These are phyloP conservation scores for Pseudocercospora ulei DNA, from an alignment of 2,329 filamentous ascomycete genomes.

Conservation along the genomic window DNA sequence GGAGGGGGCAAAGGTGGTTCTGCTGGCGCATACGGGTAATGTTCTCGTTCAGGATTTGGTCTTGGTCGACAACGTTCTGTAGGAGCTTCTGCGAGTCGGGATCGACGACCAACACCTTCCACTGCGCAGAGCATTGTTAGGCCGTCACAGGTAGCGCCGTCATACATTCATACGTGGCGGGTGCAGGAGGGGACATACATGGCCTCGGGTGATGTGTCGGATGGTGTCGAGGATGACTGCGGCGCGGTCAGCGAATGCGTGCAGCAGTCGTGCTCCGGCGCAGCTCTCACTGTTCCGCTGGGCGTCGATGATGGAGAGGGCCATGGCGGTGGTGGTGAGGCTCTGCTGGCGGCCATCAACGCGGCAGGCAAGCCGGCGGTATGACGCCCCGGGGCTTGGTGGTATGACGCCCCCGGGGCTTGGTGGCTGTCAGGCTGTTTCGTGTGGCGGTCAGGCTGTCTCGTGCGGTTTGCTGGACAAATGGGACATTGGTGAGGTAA, in stretches of 20 bases:
- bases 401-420: no score
- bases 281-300: slow-evolving; percentile 60
- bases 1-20: neutral
- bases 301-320: slow-evolving; percentile 71
- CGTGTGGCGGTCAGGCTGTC: no score
- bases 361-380: no score
- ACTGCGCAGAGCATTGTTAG: slow-evolving; percentile 47
- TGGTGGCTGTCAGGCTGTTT: no score
- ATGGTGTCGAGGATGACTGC: slow-evolving; percentile 65
- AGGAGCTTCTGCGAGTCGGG: slow-evolving; percentile 72
- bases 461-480: no score
- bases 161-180: slow-evolving; percentile 12
- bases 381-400: no score
- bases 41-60: slow-evolving; percentile 94
- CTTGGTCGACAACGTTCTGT: slow-evolving; percentile 83
- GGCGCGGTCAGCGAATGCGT: slow-evolving; percentile 8
- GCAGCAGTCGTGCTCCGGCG: neutral
- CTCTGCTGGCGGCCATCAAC: no score
- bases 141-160: slow-evolving; percentile 11
- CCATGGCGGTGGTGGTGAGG: slow-evolving; percentile 48
- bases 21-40: slow-evolving; percentile 64
- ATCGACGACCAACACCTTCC: slow-evolving; percentile 94
- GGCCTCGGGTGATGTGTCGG: slow-evolving; percentile 66
- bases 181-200: slow-evolving; percentile 39
- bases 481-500: no score